A percentile compares a stretch with the other conserved stretches of the same genome.
Evolutionary conservation across 106 monocot species (phyloP).

Genomic region (Phalaenopsis equestris): DNA sequence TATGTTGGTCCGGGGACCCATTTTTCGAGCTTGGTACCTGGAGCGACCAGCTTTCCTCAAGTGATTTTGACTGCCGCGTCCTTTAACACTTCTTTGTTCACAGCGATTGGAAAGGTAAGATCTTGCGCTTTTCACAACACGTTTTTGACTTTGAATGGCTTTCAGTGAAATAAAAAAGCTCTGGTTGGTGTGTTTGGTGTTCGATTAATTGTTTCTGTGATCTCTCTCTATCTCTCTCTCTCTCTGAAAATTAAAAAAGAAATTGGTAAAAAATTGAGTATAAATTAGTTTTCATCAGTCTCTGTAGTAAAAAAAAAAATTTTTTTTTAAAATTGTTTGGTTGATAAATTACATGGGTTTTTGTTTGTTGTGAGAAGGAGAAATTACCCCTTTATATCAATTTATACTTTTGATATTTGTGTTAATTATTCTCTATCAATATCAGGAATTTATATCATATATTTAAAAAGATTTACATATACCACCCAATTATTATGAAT

Average conservation of each 20-base stretch:
- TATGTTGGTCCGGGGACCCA: slow-evolving; percentile 54
- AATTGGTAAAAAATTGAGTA: no score
- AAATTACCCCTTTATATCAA: background rate
- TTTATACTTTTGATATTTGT: background rate
- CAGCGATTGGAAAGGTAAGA: slow-evolving; percentile 60
- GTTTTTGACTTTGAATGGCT: background rate
- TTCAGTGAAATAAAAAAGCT: background rate
- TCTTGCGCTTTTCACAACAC: background rate
- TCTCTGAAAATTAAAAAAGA: background rate
- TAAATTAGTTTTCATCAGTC: no score
- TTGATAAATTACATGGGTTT: no score
- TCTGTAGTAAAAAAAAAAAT: no score
- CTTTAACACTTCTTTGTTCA: slow-evolving; percentile 57
- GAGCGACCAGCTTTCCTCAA: slow-evolving; percentile 69
- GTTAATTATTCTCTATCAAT: background rate
- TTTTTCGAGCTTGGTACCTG: slow-evolving; percentile 49
- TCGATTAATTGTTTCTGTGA: slow-evolving; percentile 1
- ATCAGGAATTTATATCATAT: background rate
- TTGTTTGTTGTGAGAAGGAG: no score
- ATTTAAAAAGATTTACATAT: background rate
- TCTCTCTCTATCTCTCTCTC: background rate
- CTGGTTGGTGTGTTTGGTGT: background rate
- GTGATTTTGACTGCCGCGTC: slow-evolving; percentile 69
- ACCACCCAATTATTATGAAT: no score
- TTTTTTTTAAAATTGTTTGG: no score